Percentiles rank a stretch among this genome's conserved stretches.
phyloP scores from a whole-genome alignment of 2,329 filamentous ascomycete species.

The Botrytis cinerea region DNA sequence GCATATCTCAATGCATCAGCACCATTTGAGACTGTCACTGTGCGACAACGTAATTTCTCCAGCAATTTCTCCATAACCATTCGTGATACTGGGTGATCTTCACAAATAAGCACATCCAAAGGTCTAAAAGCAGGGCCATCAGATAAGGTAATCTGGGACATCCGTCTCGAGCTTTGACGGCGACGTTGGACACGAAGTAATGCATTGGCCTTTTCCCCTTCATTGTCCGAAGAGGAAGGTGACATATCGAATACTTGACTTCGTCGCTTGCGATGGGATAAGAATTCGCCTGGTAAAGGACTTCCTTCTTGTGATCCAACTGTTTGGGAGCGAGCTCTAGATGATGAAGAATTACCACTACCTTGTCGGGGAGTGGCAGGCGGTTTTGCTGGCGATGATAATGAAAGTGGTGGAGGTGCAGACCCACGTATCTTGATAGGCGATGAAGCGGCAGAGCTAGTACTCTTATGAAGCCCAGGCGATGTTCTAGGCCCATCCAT shows the following conservation, averaged over 20 bases:
- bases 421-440: conserved; percentile 57
- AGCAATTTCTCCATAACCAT: conserved; percentile 99
- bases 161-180: conserved; percentile 90
- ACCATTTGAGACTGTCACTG: conserved; percentile 86
- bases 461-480: conserved; percentile 61
- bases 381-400: conserved; percentile 63
- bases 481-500: conserved; percentile 70
- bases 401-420: conserved; percentile 50
- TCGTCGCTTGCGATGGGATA: conserved; percentile 81
- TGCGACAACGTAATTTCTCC: conserved; percentile 92
- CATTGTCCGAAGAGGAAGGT: conserved; percentile 95
- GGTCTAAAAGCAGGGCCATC: conserved; percentile 87
- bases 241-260: conserved; percentile 97
- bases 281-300: conserved; percentile 63
- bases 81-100: conserved; percentile 94
- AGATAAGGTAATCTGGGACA: conserved; percentile 86
- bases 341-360: conserved; percentile 55
- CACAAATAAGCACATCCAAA: conserved; percentile 91
- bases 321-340: conserved; percentile 82
- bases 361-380: conserved; percentile 57
- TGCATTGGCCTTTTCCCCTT: conserved; percentile 88
- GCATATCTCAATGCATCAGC: conserved; percentile 91
- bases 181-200: conserved; percentile 89
- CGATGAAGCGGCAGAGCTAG: conserved; percentile 54
- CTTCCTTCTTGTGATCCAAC: conserved; percentile 94